Conservation (phyloP, 176 grass and related monocot genomes). For the Juncus inflexus region DNA sequence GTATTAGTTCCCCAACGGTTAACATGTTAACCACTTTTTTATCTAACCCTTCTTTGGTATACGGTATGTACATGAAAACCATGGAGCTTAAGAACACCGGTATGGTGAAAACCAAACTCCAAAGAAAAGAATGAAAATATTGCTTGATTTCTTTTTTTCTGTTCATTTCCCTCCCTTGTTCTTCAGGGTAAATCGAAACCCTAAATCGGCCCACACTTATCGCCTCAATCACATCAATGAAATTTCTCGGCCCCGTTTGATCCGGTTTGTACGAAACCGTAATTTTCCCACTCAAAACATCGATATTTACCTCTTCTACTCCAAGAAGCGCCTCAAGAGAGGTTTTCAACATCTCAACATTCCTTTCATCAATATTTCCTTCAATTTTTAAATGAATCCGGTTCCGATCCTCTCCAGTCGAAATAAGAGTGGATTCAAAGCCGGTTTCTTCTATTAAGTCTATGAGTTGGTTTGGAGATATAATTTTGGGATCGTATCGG, state of each 20-base stretch:
- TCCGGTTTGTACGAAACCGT: slow-evolving; percentile 83
- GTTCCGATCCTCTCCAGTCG: slow-evolving; percentile 75
- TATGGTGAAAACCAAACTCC: slow-evolving; percentile 83
- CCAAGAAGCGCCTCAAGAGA: slow-evolving; percentile 81
- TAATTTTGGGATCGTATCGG: slow-evolving; percentile 52
- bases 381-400: slow-evolving; percentile 78
- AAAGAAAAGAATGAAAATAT: slow-evolving; percentile 73
- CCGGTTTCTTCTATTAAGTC: slow-evolving; percentile 61
- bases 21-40: slow-evolving; percentile 83
- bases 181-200: slow-evolving; percentile 82
- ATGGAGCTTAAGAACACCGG: slow-evolving; percentile 92
- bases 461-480: slow-evolving; percentile 43
- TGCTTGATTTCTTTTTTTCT: slow-evolving; percentile 66
- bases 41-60: slow-evolving; percentile 49
- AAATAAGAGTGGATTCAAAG: slow-evolving; percentile 66
- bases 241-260: slow-evolving; percentile 74
- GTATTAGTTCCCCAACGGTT: slow-evolving; percentile 62
- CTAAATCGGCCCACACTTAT: slow-evolving; percentile 38
- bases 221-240: slow-evolving; percentile 79
- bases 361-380: slow-evolving; percentile 40
- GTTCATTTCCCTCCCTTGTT: slow-evolving; percentile 60
- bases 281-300: slow-evolving; percentile 53
- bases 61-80: slow-evolving; percentile 95
- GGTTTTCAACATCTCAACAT: slow-evolving; percentile 46
- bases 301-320: slow-evolving; percentile 54